Base-by-base conservation (phyloP, 2,329 filamentous ascomycete genomes). In the Pezicula carpinea region DNA sequence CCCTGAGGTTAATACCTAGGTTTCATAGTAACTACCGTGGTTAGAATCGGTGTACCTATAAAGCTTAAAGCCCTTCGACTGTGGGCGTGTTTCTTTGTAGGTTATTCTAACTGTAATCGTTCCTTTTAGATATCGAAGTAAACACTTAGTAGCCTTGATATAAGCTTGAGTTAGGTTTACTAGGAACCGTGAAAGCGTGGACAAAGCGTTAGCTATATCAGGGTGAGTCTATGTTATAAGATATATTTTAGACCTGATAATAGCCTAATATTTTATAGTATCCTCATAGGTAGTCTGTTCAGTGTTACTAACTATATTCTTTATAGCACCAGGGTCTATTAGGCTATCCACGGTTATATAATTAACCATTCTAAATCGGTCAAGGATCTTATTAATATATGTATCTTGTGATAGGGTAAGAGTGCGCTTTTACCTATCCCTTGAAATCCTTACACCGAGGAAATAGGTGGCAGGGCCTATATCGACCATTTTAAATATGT, bases 401-500 rank as follows among this genome's bases (percentile, higher is more conserved):
- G 44, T 48, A 22, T 51, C 21, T 46, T 65, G 56, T 11, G 15
- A 26, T 2, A 62, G 49, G 1, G 38, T 10, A 2, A 44, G 19
- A 15, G 23, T 26, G 6, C 23, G 23, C 23, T 26, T 26, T 10
- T 4, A 8, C 7, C 39, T 10, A 13, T 62, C 50, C 13, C 51
- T 15, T 2, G 42, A 31, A 18, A 65, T 53, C 18, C 36, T 17
- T 19, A 66, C 56, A 2, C 61, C 57, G 0, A 65, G 50, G 40
- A 60, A 66, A 41, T 50, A 59, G 4, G 23, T 26, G 17, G 35
- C 49, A 0, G 43, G 35, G 0, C 58, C 55, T 5, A 64, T 48
- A 22, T 65, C 55, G 3, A 33, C 53, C 43, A 65, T 65, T 8
- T 57, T 11, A 34, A 63, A 66, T 5, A 46, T 14, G 0, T 52